Conservation (phyloP, 495 filamentous ascomycete species). For the Aspergillus ostianus region DNA sequence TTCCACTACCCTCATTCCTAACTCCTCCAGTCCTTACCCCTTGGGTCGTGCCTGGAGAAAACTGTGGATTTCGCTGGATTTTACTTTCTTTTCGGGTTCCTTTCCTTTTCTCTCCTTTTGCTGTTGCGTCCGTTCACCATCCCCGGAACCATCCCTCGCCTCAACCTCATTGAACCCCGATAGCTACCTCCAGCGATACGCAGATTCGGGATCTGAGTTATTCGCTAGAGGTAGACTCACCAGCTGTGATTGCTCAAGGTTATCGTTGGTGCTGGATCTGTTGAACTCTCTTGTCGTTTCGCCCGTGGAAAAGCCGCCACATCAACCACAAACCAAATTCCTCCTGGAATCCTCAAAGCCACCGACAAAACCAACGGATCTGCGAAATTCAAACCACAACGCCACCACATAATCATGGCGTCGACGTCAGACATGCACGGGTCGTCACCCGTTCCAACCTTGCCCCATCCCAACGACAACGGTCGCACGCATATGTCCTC, state of each 20-base stretch:
- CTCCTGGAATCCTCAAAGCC: conserved; percentile 8
- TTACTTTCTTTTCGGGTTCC: conserved; percentile 9
- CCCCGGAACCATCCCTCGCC: conserved; percentile 13
- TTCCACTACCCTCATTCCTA: not conserved
- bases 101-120: conserved; percentile 10
- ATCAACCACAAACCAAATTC: conserved; percentile 7
- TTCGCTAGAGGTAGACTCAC: conserved; percentile 44
- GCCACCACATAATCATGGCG: conserved; percentile 35
- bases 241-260: conserved; percentile 24
- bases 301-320: conserved; percentile 7
- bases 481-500: conserved; percentile 44
- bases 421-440: conserved; percentile 41
- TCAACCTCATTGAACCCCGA: conserved; percentile 11
- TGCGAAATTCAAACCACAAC: conserved; percentile 18
- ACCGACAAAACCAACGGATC: conserved; percentile 14
- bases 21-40: conserved; percentile 1
- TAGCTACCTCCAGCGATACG: conserved; percentile 47
- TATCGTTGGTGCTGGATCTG: conserved; percentile 9
- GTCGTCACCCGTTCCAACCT: conserved; percentile 41
- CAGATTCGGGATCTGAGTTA: conserved; percentile 43
- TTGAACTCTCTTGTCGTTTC: not conserved
- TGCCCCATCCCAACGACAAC: conserved; percentile 45
- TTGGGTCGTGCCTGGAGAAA: conserved; percentile 2
- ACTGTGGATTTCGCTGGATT: conserved; percentile 4
- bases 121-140: conserved; percentile 7